Conservation (phyloP, 2,329 filamentous ascomycete species). For the Lecanicillium sp. region DNA sequence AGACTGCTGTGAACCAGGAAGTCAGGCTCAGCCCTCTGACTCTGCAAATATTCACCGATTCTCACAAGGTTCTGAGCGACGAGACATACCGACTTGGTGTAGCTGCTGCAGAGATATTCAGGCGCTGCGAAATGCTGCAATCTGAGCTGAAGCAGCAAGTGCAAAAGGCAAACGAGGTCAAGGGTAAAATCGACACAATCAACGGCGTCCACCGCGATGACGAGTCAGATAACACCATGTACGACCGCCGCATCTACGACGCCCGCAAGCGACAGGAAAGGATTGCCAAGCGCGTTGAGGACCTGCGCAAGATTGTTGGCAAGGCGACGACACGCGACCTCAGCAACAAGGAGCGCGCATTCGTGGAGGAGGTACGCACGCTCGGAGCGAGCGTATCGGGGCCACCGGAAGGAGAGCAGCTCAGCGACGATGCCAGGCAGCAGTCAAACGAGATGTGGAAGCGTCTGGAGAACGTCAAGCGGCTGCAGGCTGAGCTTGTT, state of each 20-base stretch:
- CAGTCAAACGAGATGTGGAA: constrained; percentile 43
- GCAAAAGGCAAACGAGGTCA: constrained; percentile 56
- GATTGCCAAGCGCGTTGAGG: constrained; percentile 53
- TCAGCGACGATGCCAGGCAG: constrained; percentile 23
- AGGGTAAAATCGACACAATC: constrained; percentile 58
- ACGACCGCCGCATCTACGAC: constrained; percentile 49
- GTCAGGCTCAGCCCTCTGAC: constrained; percentile 64
- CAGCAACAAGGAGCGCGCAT: constrained; percentile 36
- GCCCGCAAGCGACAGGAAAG: constrained; percentile 49
- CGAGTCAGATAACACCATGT: constrained; percentile 46
- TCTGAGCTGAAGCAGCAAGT: constrained; percentile 62
- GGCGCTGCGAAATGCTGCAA: constrained; percentile 60
- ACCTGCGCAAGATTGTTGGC: constrained; percentile 38
- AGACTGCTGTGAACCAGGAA: constrained; percentile 56
- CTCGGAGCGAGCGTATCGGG: constrained; percentile 45
- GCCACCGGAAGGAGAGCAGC: constrained; percentile 18
- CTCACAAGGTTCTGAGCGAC: constrained; percentile 61
- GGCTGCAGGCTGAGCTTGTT: constrained; percentile 44
- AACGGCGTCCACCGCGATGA: constrained; percentile 37
- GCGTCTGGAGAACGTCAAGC: constrained; percentile 49
- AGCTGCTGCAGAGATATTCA: constrained; percentile 66
- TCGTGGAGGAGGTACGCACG: constrained; percentile 40
- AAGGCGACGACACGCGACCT: constrained; percentile 34
- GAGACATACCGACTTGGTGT: constrained; percentile 63
- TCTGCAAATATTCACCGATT: constrained; percentile 63